Conservation (phyloP, 352 stramenopile species). For the Pythium phragmiticola region DNA sequence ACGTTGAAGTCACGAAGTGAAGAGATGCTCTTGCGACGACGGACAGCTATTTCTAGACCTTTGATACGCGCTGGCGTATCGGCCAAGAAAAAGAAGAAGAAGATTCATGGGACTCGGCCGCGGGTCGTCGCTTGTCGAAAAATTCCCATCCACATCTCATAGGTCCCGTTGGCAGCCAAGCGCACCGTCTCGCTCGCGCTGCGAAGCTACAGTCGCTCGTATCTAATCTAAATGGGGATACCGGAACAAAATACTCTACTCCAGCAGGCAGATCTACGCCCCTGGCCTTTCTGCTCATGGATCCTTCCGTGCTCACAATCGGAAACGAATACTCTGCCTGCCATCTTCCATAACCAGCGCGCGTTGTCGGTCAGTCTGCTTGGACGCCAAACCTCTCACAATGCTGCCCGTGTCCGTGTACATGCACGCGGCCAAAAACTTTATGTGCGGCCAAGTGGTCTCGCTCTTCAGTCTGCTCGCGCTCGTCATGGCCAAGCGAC, state of each 20-base stretch:
- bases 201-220: background rate
- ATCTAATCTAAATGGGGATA: background rate
- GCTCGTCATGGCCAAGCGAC: constrained; percentile 40
- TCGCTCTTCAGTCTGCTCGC: constrained; percentile 40
- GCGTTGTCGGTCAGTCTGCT: background rate
- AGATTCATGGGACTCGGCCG: background rate
- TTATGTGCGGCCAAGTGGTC: constrained; percentile 43
- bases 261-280: background rate
- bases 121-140: background rate
- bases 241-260: background rate
- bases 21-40: background rate
- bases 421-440: constrained; percentile 24
- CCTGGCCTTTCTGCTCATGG: background rate
- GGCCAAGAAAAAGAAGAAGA: background rate
- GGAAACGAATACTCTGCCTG: too few species aligned
- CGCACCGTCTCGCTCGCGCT: background rate
- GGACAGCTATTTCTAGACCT: too few species aligned
- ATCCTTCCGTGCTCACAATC: too few species aligned
- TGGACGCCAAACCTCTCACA: background rate
- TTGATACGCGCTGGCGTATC: too few species aligned
- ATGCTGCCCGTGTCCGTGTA: background rate
- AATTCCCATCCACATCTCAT: background rate
- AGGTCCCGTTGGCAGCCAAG: background rate
- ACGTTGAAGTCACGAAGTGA: constrained; percentile 16
- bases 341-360: background rate